Evolutionary conservation across 805 yeast species (phyloP), one percentile per base, ranked within the genome.

Genomic region (Danielia oregonensis): DNA sequence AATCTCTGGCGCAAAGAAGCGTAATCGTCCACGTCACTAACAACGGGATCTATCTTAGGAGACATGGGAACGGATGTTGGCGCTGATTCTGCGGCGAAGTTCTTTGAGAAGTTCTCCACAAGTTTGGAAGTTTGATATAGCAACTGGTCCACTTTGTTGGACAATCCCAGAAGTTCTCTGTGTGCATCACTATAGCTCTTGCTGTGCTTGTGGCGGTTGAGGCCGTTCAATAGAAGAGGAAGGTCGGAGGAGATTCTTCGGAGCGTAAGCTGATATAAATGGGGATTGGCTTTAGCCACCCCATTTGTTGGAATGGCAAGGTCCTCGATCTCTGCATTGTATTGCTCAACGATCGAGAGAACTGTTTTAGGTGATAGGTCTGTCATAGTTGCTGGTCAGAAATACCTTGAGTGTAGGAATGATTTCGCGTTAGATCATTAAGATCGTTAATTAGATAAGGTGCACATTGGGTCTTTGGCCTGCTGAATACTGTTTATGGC

Each of bases 1-100:
- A 47, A 36, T 9, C 51, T 25, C 24, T 40, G 37, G 8, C 51
- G 26, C n/a, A 47, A 33, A 1, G 49, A 39, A 4, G 44, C 39
- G 21, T 37, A 44, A 30, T 41, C 42, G 8, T 44, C 48, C 11
- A 19, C 35, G 5, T 17, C 11, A 8, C 22, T 10, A 16, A 8
- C 16, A 6, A 17, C 28, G 13, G 14, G 29, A 6, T 6, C 22
- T 9, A 10, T 6, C 17, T 13, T 25, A 24, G 11, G 17, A 3
- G 9, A 9, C 9, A 19, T 9, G 6, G 22, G 22, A 3, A 11
- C 23, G n/a, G 6, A 5, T 2, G 24, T 19, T 16, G 27, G 14
- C 17, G n/a, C 7, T 26, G 13, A 11, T n/a, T 13, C n/a, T 6
- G 16, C n/a, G 11, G 22, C 34, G 23, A 10, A 31, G 6, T 5